phyloP scores from a whole-genome alignment of 257 asterid species.

The Scutellaria galericulata region DNA sequence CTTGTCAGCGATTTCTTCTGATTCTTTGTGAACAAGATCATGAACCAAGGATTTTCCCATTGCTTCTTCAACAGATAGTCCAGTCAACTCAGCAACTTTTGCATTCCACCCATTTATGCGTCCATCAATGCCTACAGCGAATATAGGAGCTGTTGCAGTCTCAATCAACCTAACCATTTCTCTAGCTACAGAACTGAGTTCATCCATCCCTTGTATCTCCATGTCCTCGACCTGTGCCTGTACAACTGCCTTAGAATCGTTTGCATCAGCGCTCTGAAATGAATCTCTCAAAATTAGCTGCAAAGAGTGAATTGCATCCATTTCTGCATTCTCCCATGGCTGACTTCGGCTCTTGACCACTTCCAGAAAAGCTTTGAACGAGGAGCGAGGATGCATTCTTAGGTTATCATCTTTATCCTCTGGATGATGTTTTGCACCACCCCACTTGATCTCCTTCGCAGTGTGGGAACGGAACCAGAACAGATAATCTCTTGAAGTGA shows the following conservation, averaged over 20 bases:
- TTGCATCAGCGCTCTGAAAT: conserved; percentile 55
- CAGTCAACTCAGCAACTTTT: conserved; percentile 64
- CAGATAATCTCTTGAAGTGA: conserved; percentile 66
- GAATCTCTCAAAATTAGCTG: conserved; percentile 85
- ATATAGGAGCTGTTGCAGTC: conserved; percentile 66
- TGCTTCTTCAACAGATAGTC: conserved; percentile 68
- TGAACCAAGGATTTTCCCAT: conserved; percentile 75
- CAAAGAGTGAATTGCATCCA: conserved; percentile 92
- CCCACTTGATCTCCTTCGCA: conserved; percentile 87
- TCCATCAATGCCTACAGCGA: conserved; percentile 58
- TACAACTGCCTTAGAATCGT: conserved; percentile 60
- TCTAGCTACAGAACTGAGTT: conserved; percentile 56
- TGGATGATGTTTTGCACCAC: conserved; percentile 92
- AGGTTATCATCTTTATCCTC: conserved; percentile 78
- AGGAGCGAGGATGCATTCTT: conserved; percentile 94
- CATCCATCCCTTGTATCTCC: conserved; percentile 57
- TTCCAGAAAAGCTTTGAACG: conserved; percentile 86
- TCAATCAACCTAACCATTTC: conserved; percentile 70
- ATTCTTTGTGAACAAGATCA: conserved; percentile 69
- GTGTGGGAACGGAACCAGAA: conserved; percentile 93
- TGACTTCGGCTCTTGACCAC: conserved; percentile 85
- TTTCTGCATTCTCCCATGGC: conserved; percentile 94
- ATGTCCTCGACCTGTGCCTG: conserved; percentile 45
- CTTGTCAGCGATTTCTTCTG: conserved; percentile 58
- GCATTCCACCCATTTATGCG: conserved; percentile 63